Percentiles rank a stretch among this genome's conserved stretches.
These are phyloP conservation scores for Sphaerulina vaccinii DNA, from an alignment of 2,329 filamentous ascomycete species.

Conservation along the genomic window DNA sequence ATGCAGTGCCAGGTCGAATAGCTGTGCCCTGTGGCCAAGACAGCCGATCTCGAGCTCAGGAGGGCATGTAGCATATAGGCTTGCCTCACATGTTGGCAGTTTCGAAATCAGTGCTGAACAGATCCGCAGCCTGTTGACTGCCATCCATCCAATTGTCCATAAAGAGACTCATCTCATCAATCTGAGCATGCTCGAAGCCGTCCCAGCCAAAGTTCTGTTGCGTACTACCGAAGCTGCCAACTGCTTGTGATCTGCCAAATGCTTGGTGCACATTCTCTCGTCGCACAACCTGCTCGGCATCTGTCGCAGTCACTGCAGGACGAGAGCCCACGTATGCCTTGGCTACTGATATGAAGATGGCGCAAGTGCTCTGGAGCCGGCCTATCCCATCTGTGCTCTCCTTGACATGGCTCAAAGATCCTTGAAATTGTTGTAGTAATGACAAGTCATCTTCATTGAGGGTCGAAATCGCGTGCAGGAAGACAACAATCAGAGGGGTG, in stretches of 20 bases:
- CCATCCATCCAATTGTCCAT: conserved; percentile 23
- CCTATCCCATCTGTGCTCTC: conserved; percentile 9
- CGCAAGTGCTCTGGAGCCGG: conserved; percentile 12
- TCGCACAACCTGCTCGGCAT: neutral
- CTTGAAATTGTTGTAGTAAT: conserved; percentile 15
- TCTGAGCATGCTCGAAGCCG: conserved; percentile 1
- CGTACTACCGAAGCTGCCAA: conserved; percentile 13
- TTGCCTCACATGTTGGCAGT: neutral
- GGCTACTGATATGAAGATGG: conserved; percentile 15
- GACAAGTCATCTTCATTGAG: conserved; percentile 14
- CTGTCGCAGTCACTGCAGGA: neutral
- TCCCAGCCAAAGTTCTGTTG: conserved; percentile 1
- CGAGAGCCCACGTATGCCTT: conserved; percentile 14
- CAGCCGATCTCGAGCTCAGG: too few relatives aligned
- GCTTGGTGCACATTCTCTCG: conserved; percentile 3
- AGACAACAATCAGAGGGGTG: conserved; percentile 19
- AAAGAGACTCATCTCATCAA: conserved; percentile 19
- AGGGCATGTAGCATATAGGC: too few relatives aligned
- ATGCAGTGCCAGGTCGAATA: too few relatives aligned
- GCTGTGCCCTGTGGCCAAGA: too few relatives aligned
- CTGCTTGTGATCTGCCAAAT: conserved; percentile 13
- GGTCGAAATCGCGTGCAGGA: conserved; percentile 14
- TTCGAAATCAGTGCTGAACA: conserved; percentile 14
- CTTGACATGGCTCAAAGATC: conserved; percentile 9
- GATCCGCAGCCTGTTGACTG: conserved; percentile 16